A percentile compares a stretch with the other conserved stretches of the same genome.
Conservation (phyloP, 1,284 basidiomycete genomes). For the Puccinia brachypodii region DNA sequence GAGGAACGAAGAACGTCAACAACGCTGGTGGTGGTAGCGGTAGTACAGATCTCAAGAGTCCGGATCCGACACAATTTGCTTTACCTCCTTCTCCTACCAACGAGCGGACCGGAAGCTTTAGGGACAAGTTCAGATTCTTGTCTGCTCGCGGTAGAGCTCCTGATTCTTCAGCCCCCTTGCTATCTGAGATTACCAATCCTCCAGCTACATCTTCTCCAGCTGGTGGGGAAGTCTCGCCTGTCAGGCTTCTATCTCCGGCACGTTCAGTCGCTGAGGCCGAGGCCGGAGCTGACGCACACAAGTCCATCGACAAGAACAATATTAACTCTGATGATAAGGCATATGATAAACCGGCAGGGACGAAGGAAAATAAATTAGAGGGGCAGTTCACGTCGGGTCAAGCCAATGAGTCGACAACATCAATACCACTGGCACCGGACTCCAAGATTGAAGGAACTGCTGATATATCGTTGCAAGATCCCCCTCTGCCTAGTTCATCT, state of each 20-base stretch:
- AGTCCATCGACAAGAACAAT: background rate
- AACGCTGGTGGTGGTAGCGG: too few species aligned
- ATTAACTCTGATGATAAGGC: background rate
- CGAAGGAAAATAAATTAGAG: background rate
- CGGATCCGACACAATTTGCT: background rate
- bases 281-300: background rate
- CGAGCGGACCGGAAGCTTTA: conserved; percentile 9
- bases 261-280: background rate
- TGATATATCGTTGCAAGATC: too few species aligned
- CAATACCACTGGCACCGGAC: background rate
- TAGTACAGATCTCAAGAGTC: background rate
- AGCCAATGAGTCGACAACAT: background rate
- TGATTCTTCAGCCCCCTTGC: background rate
- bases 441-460: too few species aligned
- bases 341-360: background rate
- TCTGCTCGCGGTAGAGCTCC: conserved; percentile 6
- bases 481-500: too few species aligned
- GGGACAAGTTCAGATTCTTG: conserved; percentile 32
- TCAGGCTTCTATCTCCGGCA: background rate
- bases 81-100: conserved; percentile 4
- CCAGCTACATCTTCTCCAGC: background rate
- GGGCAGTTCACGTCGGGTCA: background rate
- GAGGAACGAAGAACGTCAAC: background rate
- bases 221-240: background rate
- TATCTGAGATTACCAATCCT: background rate